Base-by-base conservation (phyloP, 208 protist species). In the Phytomonas sp. region DNA sequence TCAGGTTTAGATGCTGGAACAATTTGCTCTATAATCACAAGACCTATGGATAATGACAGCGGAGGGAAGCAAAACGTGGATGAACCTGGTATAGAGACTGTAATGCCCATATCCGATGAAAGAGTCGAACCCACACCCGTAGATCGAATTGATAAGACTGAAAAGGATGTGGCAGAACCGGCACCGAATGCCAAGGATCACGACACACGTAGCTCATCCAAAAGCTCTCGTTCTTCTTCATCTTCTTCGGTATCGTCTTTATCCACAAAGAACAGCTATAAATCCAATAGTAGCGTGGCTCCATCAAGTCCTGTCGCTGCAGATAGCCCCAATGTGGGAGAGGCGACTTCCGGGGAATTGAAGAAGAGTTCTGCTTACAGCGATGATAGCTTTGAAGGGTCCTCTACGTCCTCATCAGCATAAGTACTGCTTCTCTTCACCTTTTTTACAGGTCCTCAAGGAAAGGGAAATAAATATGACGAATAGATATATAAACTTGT, bases 1-100 rank as follows among this genome's bases (percentile, higher is more conserved):
- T 82, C 81, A 3, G 87, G 87, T 1, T 70, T 95, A 4, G 79
- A 87, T 66, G 74, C 73, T 19, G 76, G 66, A 10, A 90, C 86
- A 8, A 83, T 95, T 45, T 64, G 73, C 30, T 74, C 70, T 33
- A 89, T 93, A 52, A 60, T 62, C 26, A 66, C 68, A 52, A 23
- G 23, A 60, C 30, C 56, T 64, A 36, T 19, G 52, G 26, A 33
- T 66, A 29, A n/a, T 16, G 29, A 29, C 63, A 49, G 63, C 63
- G 11, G 52, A 2, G 32, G 7, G 14, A 64, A 6, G 23, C 26
- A 64, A 16, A 37, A 64, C 60, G 26, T 23, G 14, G 19, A 37
- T 26, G 60, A 64, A 29, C 60, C 16, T 7, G 60, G 1, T 29
- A 29, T 7, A 29, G 32, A 16, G 6, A n/a, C 60, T 32, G 11